Percentiles rank a stretch among this genome's conserved stretches.
These are phyloP conservation scores for Metrosideros polymorpha DNA, from an alignment of 441 rosid genomes.

Conservation along the genomic window DNA sequence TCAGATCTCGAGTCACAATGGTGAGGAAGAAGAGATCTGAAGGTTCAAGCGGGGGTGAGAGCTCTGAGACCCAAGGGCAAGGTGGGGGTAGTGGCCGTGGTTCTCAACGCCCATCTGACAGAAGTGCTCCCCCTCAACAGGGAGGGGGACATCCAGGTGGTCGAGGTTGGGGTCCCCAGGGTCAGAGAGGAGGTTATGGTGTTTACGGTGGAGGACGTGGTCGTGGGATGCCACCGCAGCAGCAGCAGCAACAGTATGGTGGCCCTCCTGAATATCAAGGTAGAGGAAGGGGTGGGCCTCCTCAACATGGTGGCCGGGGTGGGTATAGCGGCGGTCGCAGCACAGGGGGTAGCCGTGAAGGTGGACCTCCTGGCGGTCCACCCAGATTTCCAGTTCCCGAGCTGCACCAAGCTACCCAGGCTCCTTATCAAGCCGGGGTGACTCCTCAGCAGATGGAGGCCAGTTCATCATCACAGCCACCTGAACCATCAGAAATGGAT, in stretches of 20 bases:
- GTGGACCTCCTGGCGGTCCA: slow-evolving; percentile 39
- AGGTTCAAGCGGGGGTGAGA: slow-evolving; percentile 40
- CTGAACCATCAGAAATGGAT: slow-evolving; percentile 25
- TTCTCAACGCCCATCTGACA: slow-evolving; percentile 27
- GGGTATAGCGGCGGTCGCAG: slow-evolving; percentile 39
- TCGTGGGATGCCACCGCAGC: slow-evolving; percentile 41
- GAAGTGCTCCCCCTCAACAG: slow-evolving; percentile 22
- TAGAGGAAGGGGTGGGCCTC: slow-evolving; percentile 67
- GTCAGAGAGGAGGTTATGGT: background rate
- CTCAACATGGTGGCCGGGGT: slow-evolving; percentile 62
- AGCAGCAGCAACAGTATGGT: slow-evolving; percentile 35
- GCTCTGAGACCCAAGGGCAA: slow-evolving; percentile 37
- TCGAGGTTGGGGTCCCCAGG: slow-evolving; percentile 20
- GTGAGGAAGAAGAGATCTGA: slow-evolving; percentile 72
- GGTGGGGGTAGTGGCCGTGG: slow-evolving; percentile 34
- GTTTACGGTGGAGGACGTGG: slow-evolving; percentile 44
- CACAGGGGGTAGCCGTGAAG: slow-evolving; percentile 25
- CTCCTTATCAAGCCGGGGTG: slow-evolving; percentile 42
- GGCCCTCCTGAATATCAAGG: slow-evolving; percentile 53
- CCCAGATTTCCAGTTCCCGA: slow-evolving; percentile 68
- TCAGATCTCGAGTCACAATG: slow-evolving; percentile 24
- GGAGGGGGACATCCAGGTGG: slow-evolving; percentile 37
- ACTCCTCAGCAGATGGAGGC: slow-evolving; percentile 51
- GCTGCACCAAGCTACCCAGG: slow-evolving; percentile 92
- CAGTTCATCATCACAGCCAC: slow-evolving; percentile 38